phyloP scores from a whole-genome alignment of 2,329 filamentous ascomycete genomes.

The Colletotrichum trifolii region DNA sequence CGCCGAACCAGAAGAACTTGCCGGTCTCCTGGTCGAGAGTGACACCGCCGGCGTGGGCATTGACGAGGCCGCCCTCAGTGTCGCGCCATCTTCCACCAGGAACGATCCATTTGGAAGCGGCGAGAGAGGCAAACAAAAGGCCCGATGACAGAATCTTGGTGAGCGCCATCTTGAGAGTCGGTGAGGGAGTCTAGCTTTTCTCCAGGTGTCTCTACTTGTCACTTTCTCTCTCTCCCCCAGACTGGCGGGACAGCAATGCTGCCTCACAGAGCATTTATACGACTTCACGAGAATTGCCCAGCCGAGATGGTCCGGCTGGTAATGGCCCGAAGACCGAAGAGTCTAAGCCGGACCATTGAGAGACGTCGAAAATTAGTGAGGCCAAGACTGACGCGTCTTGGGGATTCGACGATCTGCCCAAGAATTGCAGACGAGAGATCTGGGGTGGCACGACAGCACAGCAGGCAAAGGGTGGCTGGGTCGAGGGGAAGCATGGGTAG shows the following conservation, averaged over 20 bases:
- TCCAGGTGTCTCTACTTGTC: slow-evolving; percentile 1
- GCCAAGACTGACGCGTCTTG: slow-evolving; percentile 16
- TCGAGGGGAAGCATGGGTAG: neutral
- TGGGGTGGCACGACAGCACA: neutral
- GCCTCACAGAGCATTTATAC: slow-evolving; percentile 19
- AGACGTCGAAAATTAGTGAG: slow-evolving; percentile 10
- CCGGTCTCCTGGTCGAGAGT: slow-evolving; percentile 62
- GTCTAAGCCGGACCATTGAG: slow-evolving; percentile 32
- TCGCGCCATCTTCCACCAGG: slow-evolving; percentile 71
- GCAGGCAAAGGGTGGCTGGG: slow-evolving; percentile 12
- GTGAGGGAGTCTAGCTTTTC: slow-evolving; percentile 3
- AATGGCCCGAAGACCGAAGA: slow-evolving; percentile 31
- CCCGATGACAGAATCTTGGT: slow-evolving; percentile 29
- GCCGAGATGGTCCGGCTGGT: slow-evolving; percentile 21
- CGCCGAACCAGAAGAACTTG: slow-evolving; percentile 71
- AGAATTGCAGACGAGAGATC: neutral
- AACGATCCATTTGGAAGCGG: slow-evolving; percentile 66
- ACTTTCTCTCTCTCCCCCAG: neutral
- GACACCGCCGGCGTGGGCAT: slow-evolving; percentile 70
- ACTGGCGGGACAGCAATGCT: neutral
- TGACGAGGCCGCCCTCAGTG: slow-evolving; percentile 68
- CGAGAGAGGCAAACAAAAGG: slow-evolving; percentile 36
- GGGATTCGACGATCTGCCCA: slow-evolving; percentile 2
- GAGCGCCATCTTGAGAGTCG: slow-evolving; percentile 24
- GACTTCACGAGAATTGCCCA: slow-evolving; percentile 1